A percentile compares a stretch with the other conserved stretches of the same genome.
Evolutionary conservation across 2,329 filamentous ascomycete genomes (phyloP).

Genomic region (Coleophoma eucalyptorum): DNA sequence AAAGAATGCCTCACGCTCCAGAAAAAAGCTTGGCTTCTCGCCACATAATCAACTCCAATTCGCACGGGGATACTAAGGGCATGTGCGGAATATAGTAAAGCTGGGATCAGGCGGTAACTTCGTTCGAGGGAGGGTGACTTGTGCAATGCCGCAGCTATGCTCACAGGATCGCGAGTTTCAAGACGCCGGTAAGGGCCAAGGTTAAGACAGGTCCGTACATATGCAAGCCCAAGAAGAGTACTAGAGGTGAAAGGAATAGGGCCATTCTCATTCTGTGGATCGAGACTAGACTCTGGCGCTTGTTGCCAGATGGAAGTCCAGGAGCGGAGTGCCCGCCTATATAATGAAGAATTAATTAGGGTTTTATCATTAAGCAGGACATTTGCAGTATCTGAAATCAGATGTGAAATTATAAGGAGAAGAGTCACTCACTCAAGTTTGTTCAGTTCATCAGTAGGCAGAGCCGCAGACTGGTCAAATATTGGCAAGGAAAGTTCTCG

Average conservation of each 20-base stretch:
- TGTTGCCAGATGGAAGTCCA: constrained; percentile 59
- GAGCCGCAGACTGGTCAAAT: too few relatives aligned
- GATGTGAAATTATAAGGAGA: background rate
- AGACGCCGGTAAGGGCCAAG: constrained; percentile 58
- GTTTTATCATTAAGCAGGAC: constrained; percentile 37
- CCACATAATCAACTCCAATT: constrained; percentile 58
- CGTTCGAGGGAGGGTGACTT: constrained; percentile 55
- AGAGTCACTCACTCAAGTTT: background rate
- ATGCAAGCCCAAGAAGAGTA: constrained; percentile 55
- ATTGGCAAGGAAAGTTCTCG: constrained; percentile 21
- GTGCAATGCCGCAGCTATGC: constrained; percentile 58
- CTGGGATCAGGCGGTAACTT: constrained; percentile 56
- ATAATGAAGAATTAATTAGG: too few relatives aligned
- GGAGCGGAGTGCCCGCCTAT: constrained; percentile 39
- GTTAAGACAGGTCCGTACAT: constrained; percentile 64
- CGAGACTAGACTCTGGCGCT: constrained; percentile 26
- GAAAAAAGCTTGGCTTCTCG: constrained; percentile 55
- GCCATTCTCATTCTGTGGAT: constrained; percentile 50
- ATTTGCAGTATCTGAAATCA: constrained; percentile 48
- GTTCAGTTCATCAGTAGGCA: background rate
- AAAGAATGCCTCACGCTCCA: constrained; percentile 39
- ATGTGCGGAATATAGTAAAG: constrained; percentile 65
- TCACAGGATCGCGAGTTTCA: constrained; percentile 58
- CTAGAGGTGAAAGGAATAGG: constrained; percentile 65
- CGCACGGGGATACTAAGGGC: constrained; percentile 65